Percentiles rank a stretch among this genome's conserved stretches.
Conservation (phyloP, 2,329 filamentous ascomycete genomes). For the Colletotrichum siamense region DNA sequence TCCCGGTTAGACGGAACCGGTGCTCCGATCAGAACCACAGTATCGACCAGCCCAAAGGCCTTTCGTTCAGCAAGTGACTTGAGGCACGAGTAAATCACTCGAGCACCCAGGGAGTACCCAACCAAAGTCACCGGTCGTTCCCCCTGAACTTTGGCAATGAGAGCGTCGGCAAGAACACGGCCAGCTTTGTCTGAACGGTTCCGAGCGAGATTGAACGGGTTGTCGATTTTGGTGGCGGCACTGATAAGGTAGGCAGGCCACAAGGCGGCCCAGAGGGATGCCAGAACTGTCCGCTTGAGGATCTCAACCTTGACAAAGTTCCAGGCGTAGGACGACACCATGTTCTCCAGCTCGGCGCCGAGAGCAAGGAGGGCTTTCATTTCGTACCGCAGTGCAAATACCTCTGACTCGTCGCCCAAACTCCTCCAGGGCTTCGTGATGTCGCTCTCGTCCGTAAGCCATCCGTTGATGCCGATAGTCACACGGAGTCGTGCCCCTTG, state of each 20-base stretch:
- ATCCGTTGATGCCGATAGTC: conserved; percentile 86
- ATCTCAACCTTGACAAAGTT: conserved; percentile 75
- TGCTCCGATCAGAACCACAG: conserved; percentile 81
- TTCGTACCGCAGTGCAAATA: conserved; percentile 86
- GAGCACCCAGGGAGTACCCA: conserved; percentile 82
- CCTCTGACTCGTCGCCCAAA: conserved; percentile 73
- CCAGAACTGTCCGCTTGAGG: conserved; percentile 73
- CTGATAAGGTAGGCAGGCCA: conserved; percentile 74
- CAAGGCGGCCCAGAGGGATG: conserved; percentile 70
- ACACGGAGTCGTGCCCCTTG: conserved; percentile 68
- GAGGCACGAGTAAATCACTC: conserved; percentile 84
- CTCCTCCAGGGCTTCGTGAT: conserved; percentile 82
- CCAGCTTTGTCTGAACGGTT: conserved; percentile 83
- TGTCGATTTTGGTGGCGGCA: conserved; percentile 74
- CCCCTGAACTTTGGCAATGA: conserved; percentile 83
- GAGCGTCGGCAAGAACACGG: conserved; percentile 77
- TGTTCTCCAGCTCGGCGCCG: conserved; percentile 72
- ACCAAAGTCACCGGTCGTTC: conserved; percentile 81
- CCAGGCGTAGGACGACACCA: conserved; percentile 81
- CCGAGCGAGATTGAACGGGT: conserved; percentile 80
- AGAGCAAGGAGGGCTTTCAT: conserved; percentile 78
- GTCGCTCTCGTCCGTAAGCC: conserved; percentile 78
- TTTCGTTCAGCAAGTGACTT: conserved; percentile 76
- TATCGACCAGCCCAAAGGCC: conserved; percentile 85
- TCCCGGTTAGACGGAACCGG: conserved; percentile 74